Percentiles rank a stretch among this genome's conserved stretches.
phyloP scores from a whole-genome alignment of 2,329 filamentous ascomycete species.

The Cytospora paraplurivora region DNA sequence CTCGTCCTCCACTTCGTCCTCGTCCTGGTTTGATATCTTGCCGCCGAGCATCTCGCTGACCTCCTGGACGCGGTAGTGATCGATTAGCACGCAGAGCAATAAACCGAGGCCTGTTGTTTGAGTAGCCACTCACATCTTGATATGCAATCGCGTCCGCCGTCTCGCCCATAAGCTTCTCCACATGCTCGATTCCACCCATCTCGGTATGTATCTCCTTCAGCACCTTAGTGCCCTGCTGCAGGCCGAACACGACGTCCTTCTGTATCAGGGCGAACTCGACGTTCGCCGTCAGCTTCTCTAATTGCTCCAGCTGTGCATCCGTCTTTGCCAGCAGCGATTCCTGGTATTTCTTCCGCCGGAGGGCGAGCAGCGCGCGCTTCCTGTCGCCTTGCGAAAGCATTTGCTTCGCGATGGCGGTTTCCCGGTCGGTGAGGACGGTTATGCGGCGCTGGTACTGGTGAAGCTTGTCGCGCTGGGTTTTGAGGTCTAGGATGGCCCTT shows the following conservation, averaged over 20 bases:
- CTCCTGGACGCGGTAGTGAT: conserved; percentile 60
- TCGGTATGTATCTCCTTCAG: conserved; percentile 89
- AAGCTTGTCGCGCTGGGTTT: conserved; percentile 94
- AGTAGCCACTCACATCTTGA: conserved; percentile 65
- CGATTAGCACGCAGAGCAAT: conserved; percentile 7
- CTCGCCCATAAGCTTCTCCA: conserved; percentile 95
- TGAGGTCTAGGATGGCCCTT: conserved; percentile 96
- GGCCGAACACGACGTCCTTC: conserved; percentile 90
- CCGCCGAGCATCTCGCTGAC: conserved; percentile 88
- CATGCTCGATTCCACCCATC: conserved; percentile 92
- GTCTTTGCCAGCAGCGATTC: conserved; percentile 86
- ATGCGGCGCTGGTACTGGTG: conserved; percentile 95
- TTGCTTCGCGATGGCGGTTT: conserved; percentile 82
- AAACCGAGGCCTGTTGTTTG: neutral
- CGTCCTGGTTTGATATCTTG: conserved; percentile 89
- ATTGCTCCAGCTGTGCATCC: conserved; percentile 88
- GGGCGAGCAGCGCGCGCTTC: conserved; percentile 77
- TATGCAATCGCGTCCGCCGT: conserved; percentile 88
- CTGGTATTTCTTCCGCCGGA: conserved; percentile 96
- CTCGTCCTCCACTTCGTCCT: conserved; percentile 97
- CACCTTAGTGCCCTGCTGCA: conserved; percentile 89
- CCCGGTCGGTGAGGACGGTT: conserved; percentile 78
- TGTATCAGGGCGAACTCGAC: conserved; percentile 97
- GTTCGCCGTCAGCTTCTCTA: conserved; percentile 83
- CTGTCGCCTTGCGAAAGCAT: conserved; percentile 82